Percentiles rank a stretch among this genome's conserved stretches.
Conservation (phyloP, 805 yeast genomes). For the Zygotorulaspora danielsina region DNA sequence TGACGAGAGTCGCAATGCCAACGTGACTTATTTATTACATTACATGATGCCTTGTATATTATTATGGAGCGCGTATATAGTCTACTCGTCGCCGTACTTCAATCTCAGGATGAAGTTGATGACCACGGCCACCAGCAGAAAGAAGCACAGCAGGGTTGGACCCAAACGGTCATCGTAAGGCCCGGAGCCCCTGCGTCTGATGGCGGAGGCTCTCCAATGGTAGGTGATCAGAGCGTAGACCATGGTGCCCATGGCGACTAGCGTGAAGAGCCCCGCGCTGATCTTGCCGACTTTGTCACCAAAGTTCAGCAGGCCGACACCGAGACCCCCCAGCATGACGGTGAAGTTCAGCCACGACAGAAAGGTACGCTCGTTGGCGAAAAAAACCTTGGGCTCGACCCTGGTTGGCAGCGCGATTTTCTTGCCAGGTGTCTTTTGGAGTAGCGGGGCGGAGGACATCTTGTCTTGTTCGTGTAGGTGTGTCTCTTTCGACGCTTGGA, state of each 20-base stretch:
- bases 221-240: conserved; percentile 89
- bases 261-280: conserved; percentile 89
- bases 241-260: conserved; percentile 98
- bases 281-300: conserved; percentile 93
- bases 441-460: conserved; percentile 64
- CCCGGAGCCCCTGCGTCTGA: conserved; percentile 94
- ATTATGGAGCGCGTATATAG: neutral
- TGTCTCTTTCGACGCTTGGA: neutral
- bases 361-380: conserved; percentile 98
- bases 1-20: too few species aligned
- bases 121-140: conserved; percentile 86
- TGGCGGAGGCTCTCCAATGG: conserved; percentile 99
- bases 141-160: conserved; percentile 94
- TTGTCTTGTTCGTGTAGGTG: conserved; percentile 1
- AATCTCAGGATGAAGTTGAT: conserved; percentile 82
- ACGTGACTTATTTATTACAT: neutral
- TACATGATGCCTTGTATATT: too few species aligned
- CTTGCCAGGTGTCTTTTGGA: conserved; percentile 75
- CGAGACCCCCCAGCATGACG: conserved; percentile 94
- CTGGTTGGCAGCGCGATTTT: conserved; percentile 97
- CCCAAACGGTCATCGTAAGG: conserved; percentile 99
- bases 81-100: conserved; percentile 22
- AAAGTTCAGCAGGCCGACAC: conserved; percentile 91
- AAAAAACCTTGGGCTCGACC: conserved; percentile 97
- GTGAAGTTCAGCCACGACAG: conserved; percentile 98